Evolutionary conservation across 305 asterid genomes (phyloP).

Genomic region (Solanum chacoense): DNA sequence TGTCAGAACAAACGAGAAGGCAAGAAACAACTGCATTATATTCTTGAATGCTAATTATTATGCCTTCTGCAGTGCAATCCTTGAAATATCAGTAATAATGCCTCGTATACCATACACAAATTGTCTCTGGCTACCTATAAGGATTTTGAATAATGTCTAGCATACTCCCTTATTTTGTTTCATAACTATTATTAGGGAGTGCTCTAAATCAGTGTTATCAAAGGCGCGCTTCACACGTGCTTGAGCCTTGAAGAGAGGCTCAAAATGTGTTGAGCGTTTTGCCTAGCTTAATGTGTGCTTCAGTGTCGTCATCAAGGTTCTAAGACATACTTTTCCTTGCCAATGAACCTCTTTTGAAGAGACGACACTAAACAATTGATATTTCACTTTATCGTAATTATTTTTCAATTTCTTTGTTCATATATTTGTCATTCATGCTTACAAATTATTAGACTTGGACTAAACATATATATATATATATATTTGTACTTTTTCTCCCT

Average conservation of each 20-base stretch:
- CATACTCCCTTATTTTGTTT: not conserved
- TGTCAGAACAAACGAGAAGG: not conserved
- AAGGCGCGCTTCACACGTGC: too few relatives aligned
- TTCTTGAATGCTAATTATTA: not conserved
- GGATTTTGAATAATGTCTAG: not conserved
- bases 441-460: not conserved
- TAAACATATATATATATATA: too few relatives aligned
- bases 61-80: not conserved
- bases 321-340: not conserved
- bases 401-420: not conserved
- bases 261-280: too few relatives aligned
- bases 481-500: not conserved
- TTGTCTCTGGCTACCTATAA: not conserved
- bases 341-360: not conserved
- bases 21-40: not conserved
- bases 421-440: not conserved
- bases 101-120: not conserved
- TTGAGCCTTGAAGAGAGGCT: too few relatives aligned
- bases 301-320: not conserved
- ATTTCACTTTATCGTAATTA: not conserved
- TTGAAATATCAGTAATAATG: not conserved
- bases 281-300: not conserved
- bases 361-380: not conserved
- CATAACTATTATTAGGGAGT: not conserved
- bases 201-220: not conserved